These are phyloP conservation scores for Cardiospermum halicacabum DNA, from an alignment of 345 rosid genomes.

Conservation along the genomic window DNA sequence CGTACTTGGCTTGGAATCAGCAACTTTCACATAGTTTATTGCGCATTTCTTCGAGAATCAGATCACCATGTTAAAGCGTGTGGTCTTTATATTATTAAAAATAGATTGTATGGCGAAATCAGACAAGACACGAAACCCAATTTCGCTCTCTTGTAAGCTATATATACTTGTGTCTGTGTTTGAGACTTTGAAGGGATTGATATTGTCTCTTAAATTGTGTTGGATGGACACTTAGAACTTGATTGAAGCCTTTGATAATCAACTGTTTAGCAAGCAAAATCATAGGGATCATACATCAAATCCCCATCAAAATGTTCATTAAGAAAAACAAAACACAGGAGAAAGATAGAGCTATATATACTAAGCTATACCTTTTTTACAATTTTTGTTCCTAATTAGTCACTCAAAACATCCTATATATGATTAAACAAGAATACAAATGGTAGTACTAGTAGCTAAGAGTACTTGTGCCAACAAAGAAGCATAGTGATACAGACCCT, in stretches of 20 bases:
- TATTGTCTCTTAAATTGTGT: not conserved
- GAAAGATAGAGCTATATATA: not conserved
- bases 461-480: slow-evolving; percentile 56
- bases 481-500: slow-evolving; percentile 66
- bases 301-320: no score
- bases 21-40: not conserved
- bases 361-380: not conserved
- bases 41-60: not conserved
- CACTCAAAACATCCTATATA: not conserved
- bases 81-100: no score
- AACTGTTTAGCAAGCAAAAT: no score
- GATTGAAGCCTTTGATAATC: no score
- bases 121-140: no score
- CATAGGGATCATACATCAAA: no score
- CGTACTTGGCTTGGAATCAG: not conserved
- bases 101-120: no score
- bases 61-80: not conserved
- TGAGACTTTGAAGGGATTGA: no score
- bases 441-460: slow-evolving; percentile 16
- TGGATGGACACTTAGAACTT: not conserved
- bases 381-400: not conserved
- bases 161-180: not conserved
- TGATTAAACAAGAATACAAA: not conserved
- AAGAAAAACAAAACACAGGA: not conserved
- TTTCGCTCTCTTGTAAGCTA: not conserved